phyloP scores from a whole-genome alignment of 116 monocot species.

The Zostera marina region DNA sequence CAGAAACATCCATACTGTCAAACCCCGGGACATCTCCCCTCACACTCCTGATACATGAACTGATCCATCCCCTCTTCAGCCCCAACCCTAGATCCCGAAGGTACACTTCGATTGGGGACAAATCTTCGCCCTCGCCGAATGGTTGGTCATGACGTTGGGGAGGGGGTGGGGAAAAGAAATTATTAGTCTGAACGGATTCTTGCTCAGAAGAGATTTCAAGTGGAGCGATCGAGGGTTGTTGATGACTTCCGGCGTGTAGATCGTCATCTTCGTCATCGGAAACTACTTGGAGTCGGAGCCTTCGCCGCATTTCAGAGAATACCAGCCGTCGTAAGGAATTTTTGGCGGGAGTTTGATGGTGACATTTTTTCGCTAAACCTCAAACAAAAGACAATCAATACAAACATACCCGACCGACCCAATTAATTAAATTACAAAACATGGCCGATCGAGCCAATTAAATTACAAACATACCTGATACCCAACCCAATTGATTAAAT shows the following conservation, averaged over 20 bases:
- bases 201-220: slow-evolving; percentile 18
- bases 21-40: slow-evolving; percentile 6
- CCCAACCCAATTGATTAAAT: no score
- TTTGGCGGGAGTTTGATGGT: slow-evolving; percentile 9
- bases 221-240: neutral
- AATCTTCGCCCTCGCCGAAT: neutral
- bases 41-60: slow-evolving; percentile 11
- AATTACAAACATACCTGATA: no score
- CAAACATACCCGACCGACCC: no score
- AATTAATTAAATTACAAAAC: no score
- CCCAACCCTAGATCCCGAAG: slow-evolving; percentile 18
- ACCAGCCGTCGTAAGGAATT: neutral
- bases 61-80: slow-evolving; percentile 18
- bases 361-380: no score
- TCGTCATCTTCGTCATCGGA: slow-evolving; percentile 8
- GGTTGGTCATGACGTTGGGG: neutral
- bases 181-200: slow-evolving; percentile 17
- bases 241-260: neutral
- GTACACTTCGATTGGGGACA: slow-evolving; percentile 3
- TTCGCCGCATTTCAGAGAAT: slow-evolving; percentile 7
- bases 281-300: slow-evolving; percentile 3
- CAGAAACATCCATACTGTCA: slow-evolving; percentile 6
- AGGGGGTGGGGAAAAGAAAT: slow-evolving; percentile 8
- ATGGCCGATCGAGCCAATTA: no score
- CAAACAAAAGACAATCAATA: no score